Evolutionary conservation across 1,139 yeast species (phyloP).

Genomic region (Scheffersomyces illinoinensis): DNA sequence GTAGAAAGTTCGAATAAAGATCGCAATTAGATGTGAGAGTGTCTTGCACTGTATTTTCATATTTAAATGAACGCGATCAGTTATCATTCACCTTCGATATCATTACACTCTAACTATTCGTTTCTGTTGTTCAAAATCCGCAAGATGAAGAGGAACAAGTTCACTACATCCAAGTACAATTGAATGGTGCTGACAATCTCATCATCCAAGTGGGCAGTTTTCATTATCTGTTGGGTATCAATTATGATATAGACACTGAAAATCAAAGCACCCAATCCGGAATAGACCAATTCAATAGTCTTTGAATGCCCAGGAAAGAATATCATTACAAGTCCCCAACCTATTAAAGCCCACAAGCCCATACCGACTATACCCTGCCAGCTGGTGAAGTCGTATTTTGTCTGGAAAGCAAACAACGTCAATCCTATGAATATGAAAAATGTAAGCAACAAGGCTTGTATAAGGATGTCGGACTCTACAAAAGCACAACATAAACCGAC

Average conservation of each 20-base stretch:
- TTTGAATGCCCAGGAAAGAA: conserved; percentile 61
- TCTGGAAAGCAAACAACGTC: conserved; percentile 75
- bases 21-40: no score
- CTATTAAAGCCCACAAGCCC: conserved; percentile 68
- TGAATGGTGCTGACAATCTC: conserved; percentile 78
- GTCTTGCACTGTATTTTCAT: neutral
- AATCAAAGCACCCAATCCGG: conserved; percentile 71
- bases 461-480: conserved; percentile 62
- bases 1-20: no score
- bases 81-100: neutral
- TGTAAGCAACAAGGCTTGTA: conserved; percentile 75
- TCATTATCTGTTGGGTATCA: conserved; percentile 82
- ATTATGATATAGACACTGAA: conserved; percentile 74
- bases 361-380: conserved; percentile 68
- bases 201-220: conserved; percentile 81
- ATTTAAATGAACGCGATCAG: neutral
- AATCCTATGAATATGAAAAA: conserved; percentile 71
- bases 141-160: conserved; percentile 75
- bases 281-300: conserved; percentile 60
- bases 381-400: conserved; percentile 76
- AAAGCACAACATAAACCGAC: conserved; percentile 69
- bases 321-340: conserved; percentile 68
- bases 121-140: conserved; percentile 59
- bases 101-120: conserved; percentile 19
- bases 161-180: conserved; percentile 78